Base-by-base conservation (phyloP, 2,329 filamentous ascomycete species). In the Sarocladium oryzae region DNA sequence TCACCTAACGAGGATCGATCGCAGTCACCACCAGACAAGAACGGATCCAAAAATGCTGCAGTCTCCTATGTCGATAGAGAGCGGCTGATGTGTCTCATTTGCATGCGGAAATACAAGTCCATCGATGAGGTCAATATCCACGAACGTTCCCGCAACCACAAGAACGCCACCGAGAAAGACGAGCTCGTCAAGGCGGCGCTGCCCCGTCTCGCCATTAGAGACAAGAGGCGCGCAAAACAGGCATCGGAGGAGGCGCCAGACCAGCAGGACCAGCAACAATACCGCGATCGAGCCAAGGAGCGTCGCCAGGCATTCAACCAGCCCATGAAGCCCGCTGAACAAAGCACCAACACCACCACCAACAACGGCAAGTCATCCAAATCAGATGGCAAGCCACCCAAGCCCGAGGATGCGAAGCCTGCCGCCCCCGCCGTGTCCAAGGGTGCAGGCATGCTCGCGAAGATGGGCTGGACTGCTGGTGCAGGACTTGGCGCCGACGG, bases 391-490 rank as follows among this genome's bases (percentile, higher is more conserved):
- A 50, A 48, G 45, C 50, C 53, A 7, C 11, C n/a, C 26, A 48
- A 30, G 53, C 51, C 54, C 63, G 58, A 63, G 36, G 69, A 74
- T 51, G 59, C 68, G 18, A 71, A 73, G 38, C 56, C 64, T 15
- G 24, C 21, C 18, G 35, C 46, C 8, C 54, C 54, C 11, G 51
- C 59, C 2, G 41, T 63, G 48, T 82, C 80, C 32, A 87, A 85
- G 64, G 84, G 84, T 11, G 82, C 82, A 0, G 79, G 81, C 2
- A 74, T 88, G 61, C 71, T 89, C 35, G 80, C 82, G 35, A 88
- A 88, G 70, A 86, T 87, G 80, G 85, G 85, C 23, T 88, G 84
- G 84, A 80, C 71, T 20, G 71, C 75, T 1, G 85, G 85, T 8
- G 73, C 77, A 52, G 84, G 85, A 0, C 70, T 88, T 3, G 85